Conservation (phyloP, 202 grass and related monocot genomes). For the Elaeis oleifera region DNA sequence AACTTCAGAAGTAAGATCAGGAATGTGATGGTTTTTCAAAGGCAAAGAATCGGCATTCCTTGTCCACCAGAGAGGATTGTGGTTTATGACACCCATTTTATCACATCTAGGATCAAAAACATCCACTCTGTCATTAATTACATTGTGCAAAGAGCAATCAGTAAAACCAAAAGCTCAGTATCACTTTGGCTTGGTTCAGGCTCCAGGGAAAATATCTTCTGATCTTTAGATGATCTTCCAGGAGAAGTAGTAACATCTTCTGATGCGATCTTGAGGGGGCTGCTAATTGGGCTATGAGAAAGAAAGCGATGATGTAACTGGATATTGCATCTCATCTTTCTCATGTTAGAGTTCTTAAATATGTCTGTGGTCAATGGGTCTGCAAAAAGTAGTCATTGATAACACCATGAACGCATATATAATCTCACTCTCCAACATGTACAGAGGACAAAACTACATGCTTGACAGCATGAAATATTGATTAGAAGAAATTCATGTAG, state of each 20-base stretch:
- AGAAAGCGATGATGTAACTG: slow-evolving; percentile 16
- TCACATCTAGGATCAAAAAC: slow-evolving; percentile 15
- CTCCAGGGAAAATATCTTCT: slow-evolving; percentile 29
- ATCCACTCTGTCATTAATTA: slow-evolving; percentile 18
- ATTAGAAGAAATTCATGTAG: neutral
- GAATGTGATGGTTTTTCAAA: slow-evolving; percentile 29
- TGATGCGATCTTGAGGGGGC: slow-evolving; percentile 24
- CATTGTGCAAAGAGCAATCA: slow-evolving; percentile 2
- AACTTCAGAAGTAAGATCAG: slow-evolving; percentile 24
- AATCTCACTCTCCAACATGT: neutral
- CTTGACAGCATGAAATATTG: neutral
- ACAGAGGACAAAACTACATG: neutral
- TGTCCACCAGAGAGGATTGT: slow-evolving; percentile 23
- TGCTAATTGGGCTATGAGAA: neutral
- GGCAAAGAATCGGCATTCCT: slow-evolving; percentile 25
- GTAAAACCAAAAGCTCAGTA: slow-evolving; percentile 17
- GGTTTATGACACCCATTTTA: slow-evolving; percentile 18
- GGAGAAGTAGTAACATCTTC: slow-evolving; percentile 36
- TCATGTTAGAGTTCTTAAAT: slow-evolving; percentile 30
- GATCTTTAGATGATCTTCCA: slow-evolving; percentile 29
- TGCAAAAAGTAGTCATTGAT: slow-evolving; percentile 25
- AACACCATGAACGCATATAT: slow-evolving; percentile 1
- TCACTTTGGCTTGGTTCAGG: slow-evolving; percentile 32
- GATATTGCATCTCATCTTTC: slow-evolving; percentile 37
- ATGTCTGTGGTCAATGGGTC: slow-evolving; percentile 26